These are phyloP conservation scores for Didymella glomerata DNA, from an alignment of 2,329 filamentous ascomycete genomes.

Conservation along the genomic window DNA sequence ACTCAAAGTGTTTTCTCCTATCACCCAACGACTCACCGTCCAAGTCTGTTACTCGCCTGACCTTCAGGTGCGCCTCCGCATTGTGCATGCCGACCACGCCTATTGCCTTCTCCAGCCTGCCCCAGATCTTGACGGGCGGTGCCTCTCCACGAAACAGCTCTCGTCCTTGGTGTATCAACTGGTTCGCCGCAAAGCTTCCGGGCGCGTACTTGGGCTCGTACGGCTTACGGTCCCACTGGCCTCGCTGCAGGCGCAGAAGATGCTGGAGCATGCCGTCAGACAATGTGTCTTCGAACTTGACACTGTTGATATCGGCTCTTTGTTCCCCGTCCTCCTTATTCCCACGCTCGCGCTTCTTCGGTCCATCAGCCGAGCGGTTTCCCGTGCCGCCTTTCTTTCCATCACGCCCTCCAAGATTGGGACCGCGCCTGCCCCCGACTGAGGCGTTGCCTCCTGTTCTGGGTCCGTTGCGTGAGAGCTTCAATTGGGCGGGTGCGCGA, in stretches of 20 bases:
- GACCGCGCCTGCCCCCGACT: constrained; percentile 28
- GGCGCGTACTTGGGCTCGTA: constrained; percentile 49
- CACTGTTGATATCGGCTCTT: constrained; percentile 14
- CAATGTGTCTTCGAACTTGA: constrained; percentile 29
- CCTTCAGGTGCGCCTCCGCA: constrained; percentile 37
- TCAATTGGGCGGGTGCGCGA: constrained; percentile 42
- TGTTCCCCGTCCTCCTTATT: constrained; percentile 6
- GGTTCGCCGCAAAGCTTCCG: constrained; percentile 44
- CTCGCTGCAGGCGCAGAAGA: constrained; percentile 44
- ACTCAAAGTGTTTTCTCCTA: constrained; percentile 21
- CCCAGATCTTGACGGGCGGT: constrained; percentile 43
- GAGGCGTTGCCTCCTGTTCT: constrained; percentile 16
- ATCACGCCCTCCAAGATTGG: constrained; percentile 39
- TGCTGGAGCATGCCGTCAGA: constrained; percentile 46
- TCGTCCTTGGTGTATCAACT: constrained; percentile 44
- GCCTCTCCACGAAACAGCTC: constrained; percentile 45
- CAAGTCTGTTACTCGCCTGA: constrained; percentile 35
- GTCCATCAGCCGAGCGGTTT: constrained; percentile 26
- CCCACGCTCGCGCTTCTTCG: constrained; percentile 35
- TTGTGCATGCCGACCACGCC: constrained; percentile 48
- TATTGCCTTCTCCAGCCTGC: constrained; percentile 40
- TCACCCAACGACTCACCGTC: constrained; percentile 34
- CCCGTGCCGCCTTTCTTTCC: constrained; percentile 17
- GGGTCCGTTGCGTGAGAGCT: constrained; percentile 23
- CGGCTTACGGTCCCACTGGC: constrained; percentile 47